These are phyloP conservation scores for Lactarius hengduanensis DNA, from an alignment of 768 basidiomycete species.

Conservation along the genomic window DNA sequence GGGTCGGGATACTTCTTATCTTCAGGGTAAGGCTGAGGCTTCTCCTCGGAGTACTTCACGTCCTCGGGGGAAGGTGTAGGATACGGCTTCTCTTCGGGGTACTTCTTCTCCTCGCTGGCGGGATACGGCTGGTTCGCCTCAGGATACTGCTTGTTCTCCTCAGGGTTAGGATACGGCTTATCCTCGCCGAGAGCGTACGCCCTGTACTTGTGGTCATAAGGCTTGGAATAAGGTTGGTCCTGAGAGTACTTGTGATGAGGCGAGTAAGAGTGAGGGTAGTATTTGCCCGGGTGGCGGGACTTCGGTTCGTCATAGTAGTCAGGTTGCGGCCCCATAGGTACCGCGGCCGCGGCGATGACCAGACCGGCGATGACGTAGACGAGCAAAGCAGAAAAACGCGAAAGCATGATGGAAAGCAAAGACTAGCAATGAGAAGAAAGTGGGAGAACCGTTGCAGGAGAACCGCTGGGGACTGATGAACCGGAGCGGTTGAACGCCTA, in stretches of 20 bases:
- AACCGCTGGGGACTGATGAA: conserved; percentile 17
- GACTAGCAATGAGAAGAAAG: conserved; percentile 8
- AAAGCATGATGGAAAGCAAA: conserved; percentile 24
- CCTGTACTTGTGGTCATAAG: not conserved
- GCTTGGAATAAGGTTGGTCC: not conserved
- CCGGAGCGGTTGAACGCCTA: not conserved
- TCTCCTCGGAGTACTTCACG: not conserved
- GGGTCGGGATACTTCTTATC: not conserved
- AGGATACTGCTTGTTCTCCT: no score
- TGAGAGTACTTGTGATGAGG: not conserved
- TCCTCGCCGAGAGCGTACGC: not conserved
- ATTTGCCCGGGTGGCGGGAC: not conserved
- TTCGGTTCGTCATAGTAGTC: conserved; percentile 7
- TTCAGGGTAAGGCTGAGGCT: not conserved
- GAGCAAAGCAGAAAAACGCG: conserved; percentile 24
- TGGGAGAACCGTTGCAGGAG: conserved; percentile 6
- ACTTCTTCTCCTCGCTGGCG: no score
- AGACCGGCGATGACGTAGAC: conserved; percentile 20
- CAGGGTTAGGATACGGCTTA: not conserved
- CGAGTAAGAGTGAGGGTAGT: not conserved
- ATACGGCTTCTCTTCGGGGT: not conserved
- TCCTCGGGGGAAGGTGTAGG: not conserved
- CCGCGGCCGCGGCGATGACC: conserved; percentile 20
- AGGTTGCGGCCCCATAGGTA: conserved; percentile 9
- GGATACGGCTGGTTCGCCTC: no score